phyloP scores from a whole-genome alignment of 805 yeast genomes.

The Suhomyces sp. region DNA sequence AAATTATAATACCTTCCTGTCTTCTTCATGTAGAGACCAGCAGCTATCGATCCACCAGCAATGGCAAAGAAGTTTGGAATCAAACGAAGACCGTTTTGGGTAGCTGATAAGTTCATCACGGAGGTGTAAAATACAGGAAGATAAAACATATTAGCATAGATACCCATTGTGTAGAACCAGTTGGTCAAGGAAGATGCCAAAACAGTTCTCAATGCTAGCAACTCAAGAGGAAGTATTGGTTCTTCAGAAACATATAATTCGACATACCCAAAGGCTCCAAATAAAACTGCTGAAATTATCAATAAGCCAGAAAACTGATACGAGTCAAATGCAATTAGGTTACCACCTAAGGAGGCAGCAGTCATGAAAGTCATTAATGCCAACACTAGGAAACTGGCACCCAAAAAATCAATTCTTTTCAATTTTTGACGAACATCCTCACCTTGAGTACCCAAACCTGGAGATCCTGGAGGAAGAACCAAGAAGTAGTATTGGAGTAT shows the following conservation, averaged over 20 bases:
- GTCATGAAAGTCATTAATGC: conserved; percentile 59
- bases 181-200: conserved; percentile 64
- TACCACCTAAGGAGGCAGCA: conserved; percentile 68
- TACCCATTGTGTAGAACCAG: conserved; percentile 70
- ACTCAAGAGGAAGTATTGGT: conserved; percentile 66
- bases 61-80: conserved; percentile 70
- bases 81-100: conserved; percentile 56
- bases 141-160: conserved; percentile 62
- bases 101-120: conserved; percentile 51
- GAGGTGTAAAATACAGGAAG: conserved; percentile 67
- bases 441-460: conserved; percentile 53
- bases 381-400: conserved; percentile 58
- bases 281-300: conserved; percentile 32
- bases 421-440: conserved; percentile 48
- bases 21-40: conserved; percentile 64
- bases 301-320: conserved; percentile 36
- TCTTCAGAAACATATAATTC: conserved; percentile 55
- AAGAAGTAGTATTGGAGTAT: conserved; percentile 38
- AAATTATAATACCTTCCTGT: conserved; percentile 65
- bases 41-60: conserved; percentile 61
- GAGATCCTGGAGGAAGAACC: conserved; percentile 52
- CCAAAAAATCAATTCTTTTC: conserved; percentile 64
- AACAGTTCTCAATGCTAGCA: conserved; percentile 59
- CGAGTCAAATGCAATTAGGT: conserved; percentile 48
- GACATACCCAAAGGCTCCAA: conserved; percentile 45